Base-by-base conservation (phyloP, 805 yeast species). In the Saccharomyces paradoxus region DNA sequence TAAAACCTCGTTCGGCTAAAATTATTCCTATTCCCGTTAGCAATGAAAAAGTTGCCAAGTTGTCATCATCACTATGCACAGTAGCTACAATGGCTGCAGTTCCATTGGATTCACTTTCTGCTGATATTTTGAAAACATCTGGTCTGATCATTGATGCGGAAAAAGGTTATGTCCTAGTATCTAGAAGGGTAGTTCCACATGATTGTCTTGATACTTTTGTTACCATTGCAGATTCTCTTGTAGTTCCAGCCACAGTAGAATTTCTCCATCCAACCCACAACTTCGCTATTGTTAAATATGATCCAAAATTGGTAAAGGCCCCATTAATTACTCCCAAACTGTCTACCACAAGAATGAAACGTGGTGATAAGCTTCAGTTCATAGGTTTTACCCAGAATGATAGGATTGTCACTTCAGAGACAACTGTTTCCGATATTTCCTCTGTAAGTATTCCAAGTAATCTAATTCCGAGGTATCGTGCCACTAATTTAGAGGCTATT, bases 231-330 rank as follows among this genome's bases (percentile, higher is more conserved):
- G 96, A 91, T 58, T 86, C 96, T 0, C 81, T 88, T 24, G 81
- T 84, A 59, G 78, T 90, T 13, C 89, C 95, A 0, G 97, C 86
- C 0, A 77, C 82, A 58, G 94, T 90, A 27, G 83, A 83, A 24
- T 91, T 89, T 62, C 73, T 89, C 63, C 97, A 90, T 66, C 97
- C 97, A 32, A 81, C 88, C 41, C 88, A 86, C 61, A 90, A 90
- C 61, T 90, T 86, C 69, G 90, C 95, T 1, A 81, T 90, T 54
- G 76, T 91, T 27, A 81, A 87, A 67, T 91, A 89, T 68, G 96
- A 91, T 66, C 89, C 96, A 8, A 63, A 74, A 4, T 71, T 89
- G 51, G 85, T 91, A 14, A 67, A 78, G 24, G 91, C 96, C 2
- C 86, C 86, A 46, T 81, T 89, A 8, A 71, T 74, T 48, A 79